Evolutionary conservation across 1,139 yeast genomes (phyloP), one percentile per base, ranked within the genome.

Genomic region (Debaryomyces robertsiae): DNA sequence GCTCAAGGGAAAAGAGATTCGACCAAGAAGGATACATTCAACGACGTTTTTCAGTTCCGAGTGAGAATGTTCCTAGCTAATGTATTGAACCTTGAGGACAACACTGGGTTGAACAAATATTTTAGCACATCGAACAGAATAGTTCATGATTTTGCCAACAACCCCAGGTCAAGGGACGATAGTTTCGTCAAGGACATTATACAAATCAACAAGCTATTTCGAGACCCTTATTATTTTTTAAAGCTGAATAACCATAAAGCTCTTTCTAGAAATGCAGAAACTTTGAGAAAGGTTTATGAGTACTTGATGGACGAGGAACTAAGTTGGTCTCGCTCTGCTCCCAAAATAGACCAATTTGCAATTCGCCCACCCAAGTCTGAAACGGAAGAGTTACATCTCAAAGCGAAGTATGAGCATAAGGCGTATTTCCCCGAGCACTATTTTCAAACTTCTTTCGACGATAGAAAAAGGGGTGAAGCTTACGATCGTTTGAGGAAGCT

Each of bases 51-150:
- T 34, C 73, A 70, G 38, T 61, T 58, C 31, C 53, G 76, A 30
- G 69, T 72, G 3, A 55, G 75, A 25, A 43, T 52, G 2, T 69
- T 71, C 43, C 53, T 70, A 27, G 57, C 73, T 10, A 59, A 57
- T 29, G 44, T 70, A 10, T 58, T 73, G 38, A 56, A 61, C 9
- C 58, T 71, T 42, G 77, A 71, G 39, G 78, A 73, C 46, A 71
- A 69, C 46, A 73, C 78, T 1, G 78, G 78, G 2, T 58, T 72
- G 42, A 73, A 73, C 49, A 70, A 69, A 49, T 68, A 67, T 47
- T 71, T 69, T 46, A 53, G 61, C 22, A 44, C 57, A 1, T 60
- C 74, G 3, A 57, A 61, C 37, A 50, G 73, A 35, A 46, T 43
- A 4, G 47, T 55, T 2, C 50, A 57, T 4, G 70, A 61, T 36